phyloP scores from a whole-genome alignment of 2,329 filamentous ascomycete species.

The Sarocladium brachiariae region DNA sequence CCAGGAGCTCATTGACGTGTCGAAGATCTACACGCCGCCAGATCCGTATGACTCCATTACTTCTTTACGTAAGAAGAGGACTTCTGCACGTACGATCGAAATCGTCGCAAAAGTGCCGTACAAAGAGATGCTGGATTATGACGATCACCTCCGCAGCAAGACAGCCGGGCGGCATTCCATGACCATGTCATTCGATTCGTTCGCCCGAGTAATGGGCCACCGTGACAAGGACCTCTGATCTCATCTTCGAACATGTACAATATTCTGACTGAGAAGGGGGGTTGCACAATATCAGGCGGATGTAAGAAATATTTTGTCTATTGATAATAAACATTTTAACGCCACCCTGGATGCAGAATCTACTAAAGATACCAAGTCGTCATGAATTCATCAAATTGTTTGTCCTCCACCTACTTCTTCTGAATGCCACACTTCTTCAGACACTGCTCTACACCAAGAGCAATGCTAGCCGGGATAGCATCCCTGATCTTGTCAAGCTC shows the following conservation, averaged over 20 bases:
- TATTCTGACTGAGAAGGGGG: neutral
- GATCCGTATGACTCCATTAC: constrained; percentile 67
- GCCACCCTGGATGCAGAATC: too few species aligned
- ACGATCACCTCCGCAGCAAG: constrained; percentile 80
- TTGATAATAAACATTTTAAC: neutral
- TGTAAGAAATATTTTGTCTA: too few species aligned
- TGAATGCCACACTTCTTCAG: constrained; percentile 36
- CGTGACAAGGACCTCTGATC: constrained; percentile 42
- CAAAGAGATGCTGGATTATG: constrained; percentile 94
- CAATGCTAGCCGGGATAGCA: constrained; percentile 33
- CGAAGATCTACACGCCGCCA: constrained; percentile 75
- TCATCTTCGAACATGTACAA: neutral
- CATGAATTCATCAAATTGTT: neutral
- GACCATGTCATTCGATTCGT: constrained; percentile 52
- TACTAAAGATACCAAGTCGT: neutral
- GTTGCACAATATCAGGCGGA: neutral
- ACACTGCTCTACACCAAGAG: constrained; percentile 47
- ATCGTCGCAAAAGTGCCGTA: constrained; percentile 85
- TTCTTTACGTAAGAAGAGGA: constrained; percentile 48
- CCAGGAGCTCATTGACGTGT: constrained; percentile 53
- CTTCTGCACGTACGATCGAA: constrained; percentile 44
- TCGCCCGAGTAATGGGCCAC: constrained; percentile 47
- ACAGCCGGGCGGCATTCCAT: constrained; percentile 70
- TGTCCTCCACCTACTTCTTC: constrained; percentile 1
- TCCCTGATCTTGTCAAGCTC: constrained; percentile 36